These are phyloP conservation scores for Venturia oleaginea DNA, from an alignment of 2,329 filamentous ascomycete genomes.

Conservation along the genomic window DNA sequence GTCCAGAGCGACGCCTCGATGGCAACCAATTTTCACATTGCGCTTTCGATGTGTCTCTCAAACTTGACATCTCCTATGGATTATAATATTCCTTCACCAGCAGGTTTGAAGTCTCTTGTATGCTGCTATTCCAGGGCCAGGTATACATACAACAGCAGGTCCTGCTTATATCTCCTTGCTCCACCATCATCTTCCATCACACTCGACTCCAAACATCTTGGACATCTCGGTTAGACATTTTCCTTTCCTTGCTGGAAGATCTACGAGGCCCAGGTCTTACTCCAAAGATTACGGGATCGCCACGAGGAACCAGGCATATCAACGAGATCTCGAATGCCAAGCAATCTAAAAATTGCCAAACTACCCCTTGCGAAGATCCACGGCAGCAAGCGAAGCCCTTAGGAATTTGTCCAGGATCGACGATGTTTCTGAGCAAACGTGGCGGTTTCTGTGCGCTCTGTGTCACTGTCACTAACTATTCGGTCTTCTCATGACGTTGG, in stretches of 20 bases:
- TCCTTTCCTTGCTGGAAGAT: background rate
- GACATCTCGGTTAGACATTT: background rate
- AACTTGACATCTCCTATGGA: background rate
- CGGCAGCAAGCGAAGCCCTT: background rate
- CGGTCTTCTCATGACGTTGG: too few species aligned
- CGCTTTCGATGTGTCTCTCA: background rate
- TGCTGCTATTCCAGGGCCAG: background rate
- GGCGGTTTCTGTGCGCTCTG: too few species aligned
- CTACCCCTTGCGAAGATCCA: background rate
- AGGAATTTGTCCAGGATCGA: background rate
- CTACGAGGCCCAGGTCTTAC: background rate
- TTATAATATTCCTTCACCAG: background rate
- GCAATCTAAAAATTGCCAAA: background rate
- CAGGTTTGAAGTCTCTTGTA: background rate
- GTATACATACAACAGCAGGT: background rate
- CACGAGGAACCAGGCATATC: too few species aligned
- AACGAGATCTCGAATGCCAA: background rate
- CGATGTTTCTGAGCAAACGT: too few species aligned
- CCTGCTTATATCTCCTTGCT: background rate
- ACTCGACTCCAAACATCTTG: background rate
- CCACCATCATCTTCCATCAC: background rate
- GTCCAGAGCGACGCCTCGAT: background rate
- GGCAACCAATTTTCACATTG: background rate
- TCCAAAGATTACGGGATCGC: too few species aligned
- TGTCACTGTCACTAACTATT: too few species aligned